Evolutionary conservation across 371 early-diverging fungal species (phyloP), one percentile per base, ranked within the genome.

Genomic region (Entomophthora muscae): DNA sequence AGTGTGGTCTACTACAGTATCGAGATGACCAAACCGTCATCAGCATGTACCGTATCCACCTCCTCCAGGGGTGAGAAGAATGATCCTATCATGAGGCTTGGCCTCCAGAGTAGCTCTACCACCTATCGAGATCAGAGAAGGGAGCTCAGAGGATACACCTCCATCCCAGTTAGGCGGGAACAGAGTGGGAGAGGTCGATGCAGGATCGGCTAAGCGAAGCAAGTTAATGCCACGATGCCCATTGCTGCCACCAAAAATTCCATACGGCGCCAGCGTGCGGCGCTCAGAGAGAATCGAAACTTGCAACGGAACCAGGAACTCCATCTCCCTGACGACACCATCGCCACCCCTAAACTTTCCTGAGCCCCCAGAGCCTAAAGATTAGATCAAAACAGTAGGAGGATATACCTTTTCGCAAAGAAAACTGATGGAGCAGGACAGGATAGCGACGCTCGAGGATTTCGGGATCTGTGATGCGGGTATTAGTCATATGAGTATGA

Each of bases 391-490:
- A 13, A 2, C 5, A 30, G 7, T 12, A 59, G 2, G 22, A 31
- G 13, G 10, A 59, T 3, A 64, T 67, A 71, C 76, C 73, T 57
- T 67, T 64, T 3, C 95, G 81, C 27, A 95, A 70, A 0, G 86
- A 81, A 70, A 95, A 97, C 67, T 83, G 80, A 30, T 84, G 85
- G 30, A 97, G 72, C 17, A 95, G 71, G 13, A 97, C 94, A 0
- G 98, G 94, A 67, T 95, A 95, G n/a, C 94, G 78, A 53, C 86
- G 78, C 69, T 95, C 98, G 24, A 95, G 72, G 31, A 95, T 93
- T 71, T 97, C 98, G 0, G 91, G 90, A 70, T 97, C 98, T 0
- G 98, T 97, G 66, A 95, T 95, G 23, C 93, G 82, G 0, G 95
- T 95, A 69, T 97, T 95, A 31, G 95, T 94, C 94, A 95, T 97